Base-by-base conservation (phyloP, 495 filamentous ascomycete genomes). In the Hypoxylon lienhwacheense region DNA sequence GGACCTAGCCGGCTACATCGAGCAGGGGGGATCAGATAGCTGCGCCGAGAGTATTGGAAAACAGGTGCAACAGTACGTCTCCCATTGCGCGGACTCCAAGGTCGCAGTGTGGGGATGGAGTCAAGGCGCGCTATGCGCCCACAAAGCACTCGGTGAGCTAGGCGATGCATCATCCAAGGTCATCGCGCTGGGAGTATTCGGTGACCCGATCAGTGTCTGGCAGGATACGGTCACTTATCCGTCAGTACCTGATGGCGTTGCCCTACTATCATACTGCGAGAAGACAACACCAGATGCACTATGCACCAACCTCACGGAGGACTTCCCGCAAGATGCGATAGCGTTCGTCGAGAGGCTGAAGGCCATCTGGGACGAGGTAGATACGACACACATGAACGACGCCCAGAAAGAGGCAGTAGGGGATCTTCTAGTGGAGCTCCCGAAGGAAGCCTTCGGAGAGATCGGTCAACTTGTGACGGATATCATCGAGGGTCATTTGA, bases 41-140 rank as follows among this genome's bases (percentile, higher is more conserved):
- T 64, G 61, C 32, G 61, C 46, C n/a, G 22, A 41, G n/a, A 53
- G 61, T 15, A 21, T 64, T 2, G 61, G 50, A 8, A 12, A 28
- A 7, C 35, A 34, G 1, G 51, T 64, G 4, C 51, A 54, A 36
- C 47, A 19, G n/a, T 64, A 64, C 17, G 36, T 45, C 8, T 55
- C 55, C 3, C 28, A 25, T 14, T 64, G 61, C 25, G 36, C 61
- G 6, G 19, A 24, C 11, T 25, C 55, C 2, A 64, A 60, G 25
- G 20, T 64, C 2, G 55, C 56, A 14, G 33, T 64, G 22, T 64
- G 55, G 55, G 60, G 60, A 32, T 64, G 60, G 60, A 64, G 61
- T 16, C 61, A 64, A 60, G 61, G 61, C 12, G 55, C 61, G 1
- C 51, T 53, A 7, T 64, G 61, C 35, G 61, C 61, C 15, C 61